Percentiles rank a stretch among this genome's conserved stretches.
phyloP scores from a whole-genome alignment of 2,329 filamentous ascomycete genomes.

The Aspergillus ochraceus region DNA sequence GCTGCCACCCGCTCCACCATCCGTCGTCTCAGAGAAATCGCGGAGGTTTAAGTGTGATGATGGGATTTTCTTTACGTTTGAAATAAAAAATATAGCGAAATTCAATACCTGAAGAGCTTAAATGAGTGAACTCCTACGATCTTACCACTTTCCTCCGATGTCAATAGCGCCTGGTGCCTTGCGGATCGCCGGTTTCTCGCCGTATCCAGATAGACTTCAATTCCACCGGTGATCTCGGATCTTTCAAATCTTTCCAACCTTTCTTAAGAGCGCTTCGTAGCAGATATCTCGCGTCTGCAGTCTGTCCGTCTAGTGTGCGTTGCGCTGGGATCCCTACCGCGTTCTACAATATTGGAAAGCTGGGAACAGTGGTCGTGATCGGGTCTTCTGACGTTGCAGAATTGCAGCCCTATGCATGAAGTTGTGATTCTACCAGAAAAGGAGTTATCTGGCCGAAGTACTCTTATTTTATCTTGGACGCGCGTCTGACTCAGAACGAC shows the following conservation, averaged over 20 bases:
- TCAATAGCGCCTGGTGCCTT: constrained; percentile 19
- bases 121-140: constrained; percentile 25
- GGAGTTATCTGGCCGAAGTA: not conserved
- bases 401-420: constrained; percentile 9
- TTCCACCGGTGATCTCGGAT: constrained; percentile 19
- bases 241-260: not conserved
- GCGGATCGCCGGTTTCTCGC: constrained; percentile 7
- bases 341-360: not conserved
- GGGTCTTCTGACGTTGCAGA: constrained; percentile 10
- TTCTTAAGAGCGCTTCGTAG: not conserved
- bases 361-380: constrained; percentile 4
- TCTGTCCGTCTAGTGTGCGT: not conserved
- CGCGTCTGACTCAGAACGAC: too few relatives aligned
- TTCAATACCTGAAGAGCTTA: constrained; percentile 32
- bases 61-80: constrained; percentile 38
- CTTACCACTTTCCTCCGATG: constrained; percentile 17
- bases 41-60: constrained; percentile 66
- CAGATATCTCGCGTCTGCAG: not conserved
- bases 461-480: not conserved
- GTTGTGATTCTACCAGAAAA: not conserved
- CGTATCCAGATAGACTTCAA: constrained; percentile 22
- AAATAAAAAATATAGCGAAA: constrained; percentile 39
- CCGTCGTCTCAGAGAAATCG: constrained; percentile 95
- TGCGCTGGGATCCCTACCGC: not conserved
- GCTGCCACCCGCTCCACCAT: constrained; percentile 95